Evolutionary conservation across 768 basidiomycete genomes (phyloP), one percentile per base, ranked within the genome.

Genomic region (Termitomyces sp.): DNA sequence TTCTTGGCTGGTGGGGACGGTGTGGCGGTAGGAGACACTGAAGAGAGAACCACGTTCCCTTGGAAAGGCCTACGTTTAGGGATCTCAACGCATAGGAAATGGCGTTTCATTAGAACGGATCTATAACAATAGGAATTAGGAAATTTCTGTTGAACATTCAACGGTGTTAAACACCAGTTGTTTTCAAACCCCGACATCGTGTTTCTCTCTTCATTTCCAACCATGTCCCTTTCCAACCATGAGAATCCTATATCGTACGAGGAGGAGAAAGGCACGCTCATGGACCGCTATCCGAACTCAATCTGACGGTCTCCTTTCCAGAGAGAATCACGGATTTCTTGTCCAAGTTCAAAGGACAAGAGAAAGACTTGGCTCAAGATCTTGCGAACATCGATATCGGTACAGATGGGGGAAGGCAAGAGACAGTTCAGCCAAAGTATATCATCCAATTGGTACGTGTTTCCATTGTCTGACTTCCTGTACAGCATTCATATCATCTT

Each of bases 371-470:
- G 51, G 79, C 81, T 43, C 74, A 74, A 47, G 83, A 82, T 59
- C 80, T 94, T 54, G 89, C 86, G 34, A 82, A 84, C 66, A 85
- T 95, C 69, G 82, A 81, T 54, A 80, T 92, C 19, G 31, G 42
- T 42, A 77, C 79, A 43, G 87, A 83, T 57, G 73, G 76, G 19
- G 71, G 74, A 53, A 66, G 67, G 38, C 57, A 69, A 4, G 73
- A 77, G 58, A 70, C 63, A 43, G 77, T 71, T 53, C 71, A 77
- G 37, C 62, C 83, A 21, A 95, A 95, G 73, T 97, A 97, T 70
- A 87, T 91, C 81, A 74, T 79, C 27, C 90, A 92, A 65, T 75
- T 97, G 65, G 94, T 96, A 72, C 67, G 85, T 70, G 68, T 74
- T 4, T 41, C 53, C 19, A 34, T 35, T 44, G 45, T 53, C 60